Conservation (phyloP, 352 stramenopile species). For the Phytophthora colocasiae region DNA sequence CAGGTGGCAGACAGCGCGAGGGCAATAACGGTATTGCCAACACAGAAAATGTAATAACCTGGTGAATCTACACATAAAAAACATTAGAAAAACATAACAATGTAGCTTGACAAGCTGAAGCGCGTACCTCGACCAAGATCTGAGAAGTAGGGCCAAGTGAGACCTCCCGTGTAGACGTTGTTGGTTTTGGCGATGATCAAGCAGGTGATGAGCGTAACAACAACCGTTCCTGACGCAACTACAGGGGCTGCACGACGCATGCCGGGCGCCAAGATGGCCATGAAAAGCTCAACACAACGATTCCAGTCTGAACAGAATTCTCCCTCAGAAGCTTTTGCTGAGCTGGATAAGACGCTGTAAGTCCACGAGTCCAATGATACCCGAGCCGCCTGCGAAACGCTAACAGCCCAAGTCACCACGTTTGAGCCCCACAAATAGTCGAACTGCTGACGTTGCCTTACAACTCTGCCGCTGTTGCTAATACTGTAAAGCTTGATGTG, state of each 20-base stretch:
- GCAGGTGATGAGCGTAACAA: conserved; percentile 62
- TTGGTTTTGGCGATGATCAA: conserved; percentile 56
- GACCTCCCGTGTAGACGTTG: conserved; percentile 59
- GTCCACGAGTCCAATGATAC: not conserved
- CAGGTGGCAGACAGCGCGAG: conserved; percentile 48
- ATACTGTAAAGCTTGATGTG: conserved; percentile 1
- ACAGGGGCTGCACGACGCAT: conserved; percentile 36
- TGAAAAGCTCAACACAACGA: not conserved
- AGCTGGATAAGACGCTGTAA: conserved; percentile 25
- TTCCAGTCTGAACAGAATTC: not conserved
- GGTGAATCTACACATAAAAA: conserved; percentile 41
- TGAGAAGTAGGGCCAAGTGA: conserved; percentile 76
- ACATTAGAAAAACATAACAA: not conserved
- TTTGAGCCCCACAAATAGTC: conserved; percentile 11
- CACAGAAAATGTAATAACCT: conserved; percentile 62
- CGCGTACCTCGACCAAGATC: conserved; percentile 62
- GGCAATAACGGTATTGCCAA: conserved; percentile 47
- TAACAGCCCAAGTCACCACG: conserved; percentile 1
- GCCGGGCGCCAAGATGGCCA: conserved; percentile 6
- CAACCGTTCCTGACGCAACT: conserved; percentile 42
- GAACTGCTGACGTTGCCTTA: not conserved
- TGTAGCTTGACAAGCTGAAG: too few species aligned
- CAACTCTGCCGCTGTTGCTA: conserved; percentile 3
- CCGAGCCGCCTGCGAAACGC: not conserved
- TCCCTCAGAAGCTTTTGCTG: not conserved